Evolutionary conservation across 495 filamentous ascomycete species (phyloP), one percentile per base, ranked within the genome.

Genomic region (Daldinia grandis): DNA sequence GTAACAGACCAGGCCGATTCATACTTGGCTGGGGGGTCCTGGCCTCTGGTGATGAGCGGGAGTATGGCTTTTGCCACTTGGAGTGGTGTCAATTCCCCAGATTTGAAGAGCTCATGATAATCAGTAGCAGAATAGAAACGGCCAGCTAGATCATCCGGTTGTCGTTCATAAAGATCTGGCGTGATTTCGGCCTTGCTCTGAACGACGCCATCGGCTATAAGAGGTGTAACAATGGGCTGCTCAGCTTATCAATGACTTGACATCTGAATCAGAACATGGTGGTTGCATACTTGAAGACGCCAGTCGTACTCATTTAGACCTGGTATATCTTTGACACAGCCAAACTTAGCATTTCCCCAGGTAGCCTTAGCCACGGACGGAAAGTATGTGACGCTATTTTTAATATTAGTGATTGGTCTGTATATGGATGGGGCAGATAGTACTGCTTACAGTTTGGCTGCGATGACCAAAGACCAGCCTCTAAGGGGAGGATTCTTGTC

Each of bases 311-410:
- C 66, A 6, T 88, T 80, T 14, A 97, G 83, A 24, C 85, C 82
- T 4, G 80, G 77, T 7, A 91, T 81, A 33, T 87, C 74, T 56
- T 86, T 87, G 30, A 93, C 83, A 27, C 79, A 73, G 42, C 79
- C 83, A 68, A 98, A 93, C 21, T 90, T 89, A 28, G 92, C 92
- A 80, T 93, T 95, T 50, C 72, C 78, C 91, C 91, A 97, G 21
- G 81, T 62, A 4, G 70, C 69, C 25, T 76, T 75, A 17, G 78
- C 77, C 5, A 82, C 4, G 8, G 70, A 74, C 10, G 62, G 44
- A 10, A 68, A 55, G 40, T 64, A 66, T 6, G 69, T 47, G 19
- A 80, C 47, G n/a, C 81, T 84, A 33, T 4, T 35, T 49, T 2
- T 15, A 49, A 35, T 15, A 50, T 72, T 24, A 69, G 64, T 54